A percentile compares a stretch with the other conserved stretches of the same genome.
Conservation (phyloP, 1,284 basidiomycete genomes). For the Laetiporus sulphureus region DNA sequence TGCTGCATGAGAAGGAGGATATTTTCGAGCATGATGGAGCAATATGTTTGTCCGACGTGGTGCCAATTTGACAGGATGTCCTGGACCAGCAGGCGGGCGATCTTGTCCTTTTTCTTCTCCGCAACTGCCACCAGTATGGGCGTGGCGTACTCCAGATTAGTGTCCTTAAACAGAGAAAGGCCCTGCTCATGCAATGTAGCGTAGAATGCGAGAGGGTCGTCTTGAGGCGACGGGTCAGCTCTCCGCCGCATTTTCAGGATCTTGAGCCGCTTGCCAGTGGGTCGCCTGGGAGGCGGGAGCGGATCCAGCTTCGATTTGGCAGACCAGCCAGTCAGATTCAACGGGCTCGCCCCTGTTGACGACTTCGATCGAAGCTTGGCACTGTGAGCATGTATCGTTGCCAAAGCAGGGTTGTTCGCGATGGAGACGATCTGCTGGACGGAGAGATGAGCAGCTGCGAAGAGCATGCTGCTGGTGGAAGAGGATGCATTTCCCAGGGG, state of each 20-base stretch:
- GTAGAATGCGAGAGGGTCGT: constrained; percentile 1
- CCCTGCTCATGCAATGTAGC: background rate
- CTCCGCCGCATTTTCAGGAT: background rate
- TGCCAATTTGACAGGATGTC: constrained; percentile 3
- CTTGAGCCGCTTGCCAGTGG: no score
- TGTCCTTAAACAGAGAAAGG: background rate
- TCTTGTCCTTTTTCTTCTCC: background rate
- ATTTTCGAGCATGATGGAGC: background rate
- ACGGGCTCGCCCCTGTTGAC: no score
- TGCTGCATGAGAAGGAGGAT: background rate
- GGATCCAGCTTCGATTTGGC: no score
- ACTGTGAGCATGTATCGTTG: constrained; percentile 50
- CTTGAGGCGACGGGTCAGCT: no score
- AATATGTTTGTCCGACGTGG: background rate
- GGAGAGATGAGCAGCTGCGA: constrained; percentile 41
- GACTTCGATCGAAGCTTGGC: constrained; percentile 54
- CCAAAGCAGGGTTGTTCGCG: constrained; percentile 39
- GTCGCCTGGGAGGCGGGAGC: no score
- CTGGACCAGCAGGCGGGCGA: background rate
- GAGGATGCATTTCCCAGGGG: constrained; percentile 57
- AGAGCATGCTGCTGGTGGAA: constrained; percentile 48
- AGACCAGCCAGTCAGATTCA: no score
- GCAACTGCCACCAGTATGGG: constrained; percentile 1
- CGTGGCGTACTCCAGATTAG: background rate
- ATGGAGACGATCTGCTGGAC: constrained; percentile 51